Evolutionary conservation across 306 rosid genomes (phyloP).

Genomic region (Rosa multiflora): DNA sequence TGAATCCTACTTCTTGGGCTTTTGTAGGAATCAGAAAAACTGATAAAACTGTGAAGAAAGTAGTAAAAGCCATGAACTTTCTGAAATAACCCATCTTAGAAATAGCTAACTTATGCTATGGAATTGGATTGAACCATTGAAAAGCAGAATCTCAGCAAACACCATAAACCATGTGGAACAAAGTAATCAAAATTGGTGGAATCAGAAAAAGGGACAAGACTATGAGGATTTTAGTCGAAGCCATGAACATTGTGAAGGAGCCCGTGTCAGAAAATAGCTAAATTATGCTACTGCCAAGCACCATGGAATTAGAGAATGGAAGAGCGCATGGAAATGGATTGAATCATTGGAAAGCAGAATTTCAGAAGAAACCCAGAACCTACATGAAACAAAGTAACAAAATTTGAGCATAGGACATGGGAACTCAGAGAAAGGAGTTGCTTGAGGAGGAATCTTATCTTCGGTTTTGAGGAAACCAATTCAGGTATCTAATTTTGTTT

Average conservation of each 20-base stretch:
- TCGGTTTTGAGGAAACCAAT: too few relatives aligned
- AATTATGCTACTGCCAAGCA: constrained; percentile 17
- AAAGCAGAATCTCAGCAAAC: constrained; percentile 18
- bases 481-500: too few relatives aligned
- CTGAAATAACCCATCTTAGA: constrained; percentile 28
- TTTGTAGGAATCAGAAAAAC: constrained; percentile 37
- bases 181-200: background rate
- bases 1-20: constrained; percentile 55
- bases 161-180: background rate
- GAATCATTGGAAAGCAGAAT: too few relatives aligned
- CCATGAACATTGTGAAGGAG: background rate
- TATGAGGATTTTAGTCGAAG: background rate
- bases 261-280: constrained; percentile 13
- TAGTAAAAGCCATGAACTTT: constrained; percentile 34
- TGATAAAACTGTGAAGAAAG: constrained; percentile 22
- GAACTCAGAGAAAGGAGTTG: too few relatives aligned
- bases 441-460: too few relatives aligned
- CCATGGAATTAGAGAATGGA: background rate
- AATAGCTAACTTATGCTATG: constrained; percentile 15
- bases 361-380: constrained; percentile 17
- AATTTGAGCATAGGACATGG: background rate
- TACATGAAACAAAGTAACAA: background rate
- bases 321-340: background rate
- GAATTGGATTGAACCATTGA: background rate
- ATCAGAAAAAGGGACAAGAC: background rate